A percentile compares a stretch with the other conserved stretches of the same genome.
These are phyloP conservation scores for Scytalidium sp. DNA, from an alignment of 2,329 filamentous ascomycete species.

Conservation along the genomic window DNA sequence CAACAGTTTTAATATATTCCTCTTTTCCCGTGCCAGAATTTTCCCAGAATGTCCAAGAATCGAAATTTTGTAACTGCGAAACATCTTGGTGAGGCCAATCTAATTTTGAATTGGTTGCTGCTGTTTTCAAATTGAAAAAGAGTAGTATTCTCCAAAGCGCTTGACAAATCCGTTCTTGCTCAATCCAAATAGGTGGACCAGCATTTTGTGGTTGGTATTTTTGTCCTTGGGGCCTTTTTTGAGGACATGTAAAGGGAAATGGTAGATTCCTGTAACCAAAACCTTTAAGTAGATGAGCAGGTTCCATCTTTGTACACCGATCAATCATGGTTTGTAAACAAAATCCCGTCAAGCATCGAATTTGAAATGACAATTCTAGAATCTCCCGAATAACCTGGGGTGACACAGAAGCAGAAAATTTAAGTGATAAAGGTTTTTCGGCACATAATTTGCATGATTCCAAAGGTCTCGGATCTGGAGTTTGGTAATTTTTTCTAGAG, in stretches of 20 bases:
- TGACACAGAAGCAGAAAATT: not conserved
- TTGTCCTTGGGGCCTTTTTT: not conserved
- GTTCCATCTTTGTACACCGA: not conserved
- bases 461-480: not conserved
- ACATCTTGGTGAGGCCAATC: not conserved
- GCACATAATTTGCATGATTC: not conserved
- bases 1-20: not conserved
- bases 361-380: not conserved
- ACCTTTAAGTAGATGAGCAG: not conserved
- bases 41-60: not conserved
- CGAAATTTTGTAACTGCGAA: not conserved
- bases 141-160: not conserved
- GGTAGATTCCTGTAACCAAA: not conserved
- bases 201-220: not conserved
- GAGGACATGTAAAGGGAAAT: too few relatives aligned
- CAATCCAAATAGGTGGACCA: not conserved
- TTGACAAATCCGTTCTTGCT: not conserved
- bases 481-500: not conserved
- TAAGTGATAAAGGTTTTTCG: not conserved
- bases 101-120: not conserved
- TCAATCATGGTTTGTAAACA: constrained; percentile 1
- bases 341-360: not conserved
- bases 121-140: constrained; percentile 1
- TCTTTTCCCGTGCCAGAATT: not conserved
- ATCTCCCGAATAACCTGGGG: not conserved